Base-by-base conservation (phyloP, 176 grass and related monocot species). In the Tillandsia fasciculata region DNA sequence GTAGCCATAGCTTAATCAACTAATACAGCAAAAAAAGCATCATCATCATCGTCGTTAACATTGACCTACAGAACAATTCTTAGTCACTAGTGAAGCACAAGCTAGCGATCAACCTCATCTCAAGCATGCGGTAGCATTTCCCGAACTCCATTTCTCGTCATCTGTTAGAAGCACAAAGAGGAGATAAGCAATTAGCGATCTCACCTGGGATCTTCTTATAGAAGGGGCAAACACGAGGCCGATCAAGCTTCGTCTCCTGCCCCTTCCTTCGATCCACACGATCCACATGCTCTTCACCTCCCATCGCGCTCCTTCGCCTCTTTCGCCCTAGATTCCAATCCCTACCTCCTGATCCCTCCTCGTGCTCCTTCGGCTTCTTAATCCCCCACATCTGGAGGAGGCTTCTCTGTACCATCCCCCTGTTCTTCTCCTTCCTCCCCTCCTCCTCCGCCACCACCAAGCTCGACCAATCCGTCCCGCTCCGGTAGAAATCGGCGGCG, bases 371-470 rank as follows among this genome's bases (percentile, higher is more conserved):
- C 15, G 58, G 83, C 61, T 23, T 83, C 64, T 78, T 42, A 47
- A 88, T 71, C 1, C 85, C 85, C 90, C 90, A 92, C 22, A 79
- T 81, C 78, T 83, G 70, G 80, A 92, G 76, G 67, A 92, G 83
- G 69, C 72, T 88, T 51, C 73, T 88, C 72, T 92, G 83, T 4
- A 86, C 65, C 20, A 88, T 42, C 11, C 28, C 77, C 1, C 72
- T 23, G 0, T 56, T 33, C 65, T 52, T 77, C 5, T 47, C 70
- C 61, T 71, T 79, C 11, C 0, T 18, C n/a, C 53, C 17, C 67
- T 67, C 71, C 9, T 1, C 6, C 8, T 49, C 28, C 24, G 5
- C 22, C 64, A 48, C 63, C 13, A 48, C 64, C 64, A 92, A 74
- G 57, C 67, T 74, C 52, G 89, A 86, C 76, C 79, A 88, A 70